Evolutionary conservation across 2,329 filamentous ascomycete species (phyloP), one percentile per base, ranked within the genome.

Genomic region (Septoria linicola): DNA sequence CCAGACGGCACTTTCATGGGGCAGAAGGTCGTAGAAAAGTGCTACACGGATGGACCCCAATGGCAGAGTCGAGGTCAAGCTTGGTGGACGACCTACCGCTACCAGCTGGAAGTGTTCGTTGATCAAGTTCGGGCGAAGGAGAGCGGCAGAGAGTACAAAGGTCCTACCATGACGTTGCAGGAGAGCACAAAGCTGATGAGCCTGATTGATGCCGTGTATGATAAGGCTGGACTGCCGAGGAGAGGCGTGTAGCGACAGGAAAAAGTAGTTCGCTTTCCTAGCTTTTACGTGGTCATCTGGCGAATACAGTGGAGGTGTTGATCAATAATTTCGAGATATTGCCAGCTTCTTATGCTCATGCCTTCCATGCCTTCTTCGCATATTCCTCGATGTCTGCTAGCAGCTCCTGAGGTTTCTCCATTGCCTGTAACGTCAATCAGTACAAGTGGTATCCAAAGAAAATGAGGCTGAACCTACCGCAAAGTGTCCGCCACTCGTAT

Each of bases 401-500:
- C 13, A 70, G 51, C 34, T 63, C 66, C 13, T 58, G 52, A 44
- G 65, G 67, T 45, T 61, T 63, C 62, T 70, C 68, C 59, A 69
- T 60, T 2, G 71, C 70, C 64, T 65, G 43, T 20, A 50, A 16
- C 32, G 36, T 35, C 6, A 17, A 5, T 20, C 47, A 34, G 2
- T 23, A 27, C 27, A 32, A 27, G 8, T 31, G 6, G 6, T 11
- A 16, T 2, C 7, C 14, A 11, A 27, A n/a, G 21, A 10, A n/a
- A 3, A 37, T 30, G 20, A 16, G 4, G 30, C 17, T 6, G 14
- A 25, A 47, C 44, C 32, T 32, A 47, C 44, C 20, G 70, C 69
- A 61, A 72, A 72, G 60, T 72, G 70, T 2, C 70, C 70, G 16
- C 69, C 69, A 27, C 52, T 57, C 31, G 70, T 65, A 60, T 76